phyloP scores from a whole-genome alignment of 1,284 basidiomycete species.

The Moesziomyces antarcticus region DNA sequence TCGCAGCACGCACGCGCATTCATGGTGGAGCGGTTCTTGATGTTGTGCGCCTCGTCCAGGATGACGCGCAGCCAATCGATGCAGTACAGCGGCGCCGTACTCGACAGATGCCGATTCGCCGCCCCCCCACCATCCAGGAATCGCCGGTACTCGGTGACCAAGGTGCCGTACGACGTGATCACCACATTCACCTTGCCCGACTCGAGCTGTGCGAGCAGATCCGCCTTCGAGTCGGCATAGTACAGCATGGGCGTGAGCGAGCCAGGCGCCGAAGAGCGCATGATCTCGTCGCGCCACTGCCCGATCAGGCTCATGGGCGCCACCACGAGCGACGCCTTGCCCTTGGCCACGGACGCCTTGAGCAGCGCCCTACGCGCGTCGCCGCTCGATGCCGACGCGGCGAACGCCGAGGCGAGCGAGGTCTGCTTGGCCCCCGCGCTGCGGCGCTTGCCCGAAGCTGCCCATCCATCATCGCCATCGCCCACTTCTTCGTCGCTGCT shows the following conservation, averaged over 20 bases:
- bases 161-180: constrained; percentile 84
- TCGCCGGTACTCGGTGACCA: constrained; percentile 60
- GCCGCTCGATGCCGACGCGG: constrained; percentile 24
- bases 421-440: constrained; percentile 49
- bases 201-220: constrained; percentile 76
- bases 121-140: constrained; percentile 47
- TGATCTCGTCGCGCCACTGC: constrained; percentile 91
- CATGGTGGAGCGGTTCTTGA: constrained; percentile 89
- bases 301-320: constrained; percentile 89
- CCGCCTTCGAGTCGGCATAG: constrained; percentile 81
- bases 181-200: constrained; percentile 75
- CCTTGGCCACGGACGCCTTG: constrained; percentile 39
- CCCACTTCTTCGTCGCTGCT: constrained; percentile 27
- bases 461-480: constrained; percentile 12
- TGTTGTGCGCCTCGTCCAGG: constrained; percentile 89
- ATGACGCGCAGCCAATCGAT: constrained; percentile 65
- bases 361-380: constrained; percentile 30
- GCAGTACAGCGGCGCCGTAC: constrained; percentile 52
- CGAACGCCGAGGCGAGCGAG: constrained; percentile 57
- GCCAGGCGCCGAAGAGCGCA: constrained; percentile 74
- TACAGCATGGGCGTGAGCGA: constrained; percentile 73
- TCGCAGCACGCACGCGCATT: constrained; percentile 91
- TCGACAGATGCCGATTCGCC: constrained; percentile 27
- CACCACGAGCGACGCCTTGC: constrained; percentile 81
- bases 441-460: constrained; percentile 10